Base-by-base conservation (phyloP, 352 stramenopile species). In the Pythium volutum region DNA sequence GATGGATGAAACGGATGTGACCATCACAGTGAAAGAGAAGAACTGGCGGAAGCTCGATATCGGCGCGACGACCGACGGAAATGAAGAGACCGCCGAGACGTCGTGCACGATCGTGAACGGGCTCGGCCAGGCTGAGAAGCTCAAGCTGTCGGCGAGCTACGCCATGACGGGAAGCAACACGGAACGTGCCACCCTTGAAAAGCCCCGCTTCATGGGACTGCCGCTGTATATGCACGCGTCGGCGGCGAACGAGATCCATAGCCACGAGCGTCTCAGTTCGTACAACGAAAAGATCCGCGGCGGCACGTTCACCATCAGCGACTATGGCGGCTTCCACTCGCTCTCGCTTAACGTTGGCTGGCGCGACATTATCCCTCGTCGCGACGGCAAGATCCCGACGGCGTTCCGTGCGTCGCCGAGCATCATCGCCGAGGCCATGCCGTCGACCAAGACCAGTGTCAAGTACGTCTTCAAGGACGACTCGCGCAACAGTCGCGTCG, bases 391-490 rank as follows among this genome's bases (percentile, higher is more conserved):
- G 64, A 91, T 95, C 56, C 81, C 87, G 12, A 96, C 87, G 27
- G 89, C 88, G 31, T 97, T 95, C 69, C 83, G 85, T 39, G 88
- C 91, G 41, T 97, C 89, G 11, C 87, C 87, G 22, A 94, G 84
- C 71, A 95, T 97, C 62, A 70, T 97, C 50, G 76, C 84, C n/a
- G 87, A 97, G 62, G 84, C 89, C 3, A 81, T 91, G 58, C 91
- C 91, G 29, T 97, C 88, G 22, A 89, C 91, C 20, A 97, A 97
- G 74, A 96, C 87, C 38, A 97, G 88, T 74, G 49, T 97, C 47
- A 95, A 95, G 67, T 97, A 97, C 62, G 82, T 90, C n/a, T 97
- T 95, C 66, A 95, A 87, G 47, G 84, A 96, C 50, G 91, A 97
- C 62, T 80, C 77, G 38, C 89, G 89, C 38, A 87, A 97, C 73